Evolutionary conservation across 768 basidiomycete species (phyloP), one percentile per base, ranked within the genome.

Genomic region (Termitomyces sp.): DNA sequence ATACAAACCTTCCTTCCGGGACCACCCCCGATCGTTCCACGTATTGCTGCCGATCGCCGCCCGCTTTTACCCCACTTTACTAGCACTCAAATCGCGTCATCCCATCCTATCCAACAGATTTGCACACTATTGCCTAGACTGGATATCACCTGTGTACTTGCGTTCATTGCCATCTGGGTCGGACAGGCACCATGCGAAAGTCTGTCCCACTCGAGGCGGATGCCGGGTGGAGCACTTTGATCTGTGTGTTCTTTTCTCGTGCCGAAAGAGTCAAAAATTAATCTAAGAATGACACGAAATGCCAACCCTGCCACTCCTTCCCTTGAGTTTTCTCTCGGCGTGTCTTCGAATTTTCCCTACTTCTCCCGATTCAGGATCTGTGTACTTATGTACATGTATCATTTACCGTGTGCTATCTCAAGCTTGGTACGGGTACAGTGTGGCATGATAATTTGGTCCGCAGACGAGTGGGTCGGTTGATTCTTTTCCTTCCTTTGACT

Each of bases 271-370:
- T 44, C 24, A 52, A 52, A 45, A 57, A 14, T 52, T 52, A 52
- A 57, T 52, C 52, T 57, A 27, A 46, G 24, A 16, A 57, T 57
- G 56, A 53, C 56, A 57, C 56, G 50, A 57, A 57, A 57, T 57
- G 56, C 56, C 56, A 57, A 52, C 56, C 48, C 37, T 49, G 42
- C 56, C 34, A 39, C 36, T 34, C 39, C 33, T 18, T 46, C 32
- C 47, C 24, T 33, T 57, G 44, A 32, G 34, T 44, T 45, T 22
- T 53, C 26, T 44, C 56, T 50, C 30, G 49, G 48, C 49, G 32
- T 30, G 16, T 36, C 56, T 57, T 52, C 50, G 56, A 49, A 46
- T 52, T 52, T 34, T 33, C 20, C 22, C 32, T 34, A n/a, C 50
- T 53, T 57, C 56, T 52, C 36, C 56, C 50, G 50, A 52, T 57